phyloP scores from a whole-genome alignment of 2,329 filamentous ascomycete genomes.

The Emergomyces orientalis region DNA sequence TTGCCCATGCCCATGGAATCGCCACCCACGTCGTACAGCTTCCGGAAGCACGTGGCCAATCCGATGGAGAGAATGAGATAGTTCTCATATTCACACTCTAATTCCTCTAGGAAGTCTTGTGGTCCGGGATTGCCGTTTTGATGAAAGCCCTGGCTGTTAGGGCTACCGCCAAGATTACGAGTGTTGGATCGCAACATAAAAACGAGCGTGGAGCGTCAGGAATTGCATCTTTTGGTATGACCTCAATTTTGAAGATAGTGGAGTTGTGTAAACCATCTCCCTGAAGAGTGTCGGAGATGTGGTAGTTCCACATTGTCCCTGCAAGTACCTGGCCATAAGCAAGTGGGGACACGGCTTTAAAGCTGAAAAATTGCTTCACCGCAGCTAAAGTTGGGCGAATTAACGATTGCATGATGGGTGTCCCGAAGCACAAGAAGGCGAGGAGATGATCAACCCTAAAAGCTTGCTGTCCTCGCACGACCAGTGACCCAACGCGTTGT shows the following conservation, averaged over 20 bases:
- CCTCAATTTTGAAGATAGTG: slow-evolving; percentile 10
- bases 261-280: slow-evolving; percentile 10
- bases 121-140: slow-evolving; percentile 9
- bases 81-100: slow-evolving; percentile 10
- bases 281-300: slow-evolving; percentile 1
- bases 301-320: slow-evolving; percentile 10
- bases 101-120: slow-evolving; percentile 7
- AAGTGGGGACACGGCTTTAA: slow-evolving; percentile 6
- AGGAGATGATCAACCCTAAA: not conserved
- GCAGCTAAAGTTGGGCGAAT: not conserved
- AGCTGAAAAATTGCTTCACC: not conserved
- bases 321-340: not conserved
- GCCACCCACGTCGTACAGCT: slow-evolving; percentile 11
- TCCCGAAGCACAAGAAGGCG: not conserved
- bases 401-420: not conserved
- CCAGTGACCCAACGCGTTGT: too few relatives aligned
- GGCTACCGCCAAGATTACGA: slow-evolving; percentile 7
- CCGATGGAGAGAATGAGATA: slow-evolving; percentile 8
- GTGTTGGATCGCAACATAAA: not conserved
- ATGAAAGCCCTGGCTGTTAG: slow-evolving; percentile 10
- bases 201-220: slow-evolving; percentile 10
- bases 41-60: slow-evolving; percentile 10
- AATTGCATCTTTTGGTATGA: slow-evolving; percentile 3
- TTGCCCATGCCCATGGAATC: not conserved
- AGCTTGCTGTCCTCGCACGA: too few relatives aligned